phyloP scores from a whole-genome alignment of 805 yeast genomes.

The Cyberlindnera sargentensis region DNA sequence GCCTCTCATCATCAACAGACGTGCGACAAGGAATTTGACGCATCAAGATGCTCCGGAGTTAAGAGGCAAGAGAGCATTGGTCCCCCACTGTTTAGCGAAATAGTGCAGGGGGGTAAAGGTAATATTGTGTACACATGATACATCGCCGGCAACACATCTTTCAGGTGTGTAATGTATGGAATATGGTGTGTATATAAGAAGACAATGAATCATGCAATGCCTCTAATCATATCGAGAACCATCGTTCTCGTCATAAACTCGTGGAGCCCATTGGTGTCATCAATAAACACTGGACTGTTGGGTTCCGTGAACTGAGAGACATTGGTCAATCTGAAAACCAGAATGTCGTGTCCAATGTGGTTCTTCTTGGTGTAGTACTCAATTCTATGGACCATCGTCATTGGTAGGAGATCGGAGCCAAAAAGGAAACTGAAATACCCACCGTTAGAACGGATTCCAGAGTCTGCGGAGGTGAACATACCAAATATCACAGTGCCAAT shows the following conservation, averaged over 20 bases:
- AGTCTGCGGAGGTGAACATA: constrained; percentile 13
- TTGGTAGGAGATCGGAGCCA: constrained; percentile 13
- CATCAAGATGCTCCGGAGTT: too few relatives aligned
- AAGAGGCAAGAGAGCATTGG: too few relatives aligned
- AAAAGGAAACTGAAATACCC: constrained; percentile 16
- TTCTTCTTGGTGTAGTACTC: constrained; percentile 16
- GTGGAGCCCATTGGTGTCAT: constrained; percentile 19
- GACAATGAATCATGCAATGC: neutral
- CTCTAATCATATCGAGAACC: constrained; percentile 18
- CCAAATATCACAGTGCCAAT: constrained; percentile 17
- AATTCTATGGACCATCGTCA: constrained; percentile 14
- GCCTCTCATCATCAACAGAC: too few relatives aligned
- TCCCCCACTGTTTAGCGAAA: too few relatives aligned
- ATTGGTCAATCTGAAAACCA: constrained; percentile 19
- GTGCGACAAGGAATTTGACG: too few relatives aligned
- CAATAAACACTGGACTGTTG: constrained; percentile 8
- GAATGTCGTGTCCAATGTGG: constrained; percentile 6
- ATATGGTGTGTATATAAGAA: too few relatives aligned
- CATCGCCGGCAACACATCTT: too few relatives aligned
- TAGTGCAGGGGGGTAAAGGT: too few relatives aligned
- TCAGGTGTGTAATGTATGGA: too few relatives aligned
- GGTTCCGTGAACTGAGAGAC: constrained; percentile 4
- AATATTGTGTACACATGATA: too few relatives aligned
- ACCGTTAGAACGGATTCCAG: constrained; percentile 16
- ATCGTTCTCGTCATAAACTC: constrained; percentile 23